A percentile compares a stretch with the other conserved stretches of the same genome.
These are phyloP conservation scores for Rutstroemia sp. DNA, from an alignment of 2,329 filamentous ascomycete species.

Conservation along the genomic window DNA sequence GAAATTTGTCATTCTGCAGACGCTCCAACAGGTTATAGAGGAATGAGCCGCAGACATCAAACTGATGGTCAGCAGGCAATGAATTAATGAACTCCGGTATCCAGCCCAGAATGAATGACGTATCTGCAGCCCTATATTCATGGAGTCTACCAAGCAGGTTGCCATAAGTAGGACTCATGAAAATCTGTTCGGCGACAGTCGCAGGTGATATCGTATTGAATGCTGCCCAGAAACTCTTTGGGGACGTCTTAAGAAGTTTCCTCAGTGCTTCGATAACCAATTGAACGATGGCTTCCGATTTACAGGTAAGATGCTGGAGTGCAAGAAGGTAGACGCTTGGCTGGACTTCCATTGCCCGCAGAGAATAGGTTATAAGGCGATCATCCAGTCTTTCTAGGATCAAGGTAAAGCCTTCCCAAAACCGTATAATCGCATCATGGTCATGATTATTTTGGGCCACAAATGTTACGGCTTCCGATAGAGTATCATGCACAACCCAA, in stretches of 20 bases:
- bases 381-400: constrained; percentile 70
- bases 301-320: constrained; percentile 45
- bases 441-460: constrained; percentile 47
- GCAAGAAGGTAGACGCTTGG: constrained; percentile 60
- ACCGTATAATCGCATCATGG: constrained; percentile 51
- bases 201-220: constrained; percentile 74
- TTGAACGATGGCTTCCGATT: constrained; percentile 52
- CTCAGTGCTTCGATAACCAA: constrained; percentile 65
- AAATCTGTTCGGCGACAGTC: constrained; percentile 76
- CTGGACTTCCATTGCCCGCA: constrained; percentile 73
- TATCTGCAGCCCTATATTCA: constrained; percentile 43
- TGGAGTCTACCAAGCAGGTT: constrained; percentile 54
- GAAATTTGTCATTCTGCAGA: constrained; percentile 48
- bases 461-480: constrained; percentile 58
- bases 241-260: constrained; percentile 64
- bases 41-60: constrained; percentile 74
- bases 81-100: constrained; percentile 71
- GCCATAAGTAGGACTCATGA: constrained; percentile 61
- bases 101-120: constrained; percentile 65
- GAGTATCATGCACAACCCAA: constrained; percentile 71
- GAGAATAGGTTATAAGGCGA: constrained; percentile 66
- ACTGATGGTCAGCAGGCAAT: constrained; percentile 66
- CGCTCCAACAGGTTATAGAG: constrained; percentile 66
- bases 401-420: constrained; percentile 71
- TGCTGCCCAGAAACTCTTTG: constrained; percentile 80